Conservation (phyloP, 1,284 basidiomycete genomes). For the Ganoderma multipileum region DNA sequence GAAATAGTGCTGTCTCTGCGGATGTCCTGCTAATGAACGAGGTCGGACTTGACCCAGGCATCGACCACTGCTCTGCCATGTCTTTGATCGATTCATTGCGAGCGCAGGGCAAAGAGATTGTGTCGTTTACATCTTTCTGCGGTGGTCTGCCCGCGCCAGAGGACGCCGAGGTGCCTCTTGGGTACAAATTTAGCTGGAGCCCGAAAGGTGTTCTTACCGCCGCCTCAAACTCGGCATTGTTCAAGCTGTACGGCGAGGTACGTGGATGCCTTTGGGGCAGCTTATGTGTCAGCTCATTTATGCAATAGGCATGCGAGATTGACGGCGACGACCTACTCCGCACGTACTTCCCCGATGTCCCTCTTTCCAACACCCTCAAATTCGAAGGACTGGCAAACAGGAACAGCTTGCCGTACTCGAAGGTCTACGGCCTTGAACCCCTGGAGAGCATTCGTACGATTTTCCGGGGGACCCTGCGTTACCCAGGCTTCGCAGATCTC, state of each 20-base stretch:
- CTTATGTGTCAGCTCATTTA: background rate
- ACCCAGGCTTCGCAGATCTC: conserved; percentile 84
- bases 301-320: conserved; percentile 55
- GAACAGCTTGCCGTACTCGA: conserved; percentile 81
- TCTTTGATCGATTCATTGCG: conserved; percentile 71
- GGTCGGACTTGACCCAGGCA: conserved; percentile 95
- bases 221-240: conserved; percentile 80
- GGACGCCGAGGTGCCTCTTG: conserved; percentile 67
- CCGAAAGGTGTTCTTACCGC: conserved; percentile 89
- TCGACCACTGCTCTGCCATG: conserved; percentile 93
- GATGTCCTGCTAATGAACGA: conserved; percentile 89
- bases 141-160: conserved; percentile 92
- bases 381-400: conserved; percentile 93
- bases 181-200: conserved; percentile 97
- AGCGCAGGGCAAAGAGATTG: conserved; percentile 65
- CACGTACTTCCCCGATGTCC: conserved; percentile 68
- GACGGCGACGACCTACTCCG: conserved; percentile 62
- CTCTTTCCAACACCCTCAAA: conserved; percentile 70
- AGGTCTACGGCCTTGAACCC: conserved; percentile 71
- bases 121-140: conserved; percentile 92
- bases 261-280: conserved; percentile 21
- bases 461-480: conserved; percentile 90
- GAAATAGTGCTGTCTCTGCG: conserved; percentile 65
- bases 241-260: conserved; percentile 68
- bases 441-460: conserved; percentile 66